phyloP scores from a whole-genome alignment of 352 stramenopile species.

The Globisporangium recalcitrans region DNA sequence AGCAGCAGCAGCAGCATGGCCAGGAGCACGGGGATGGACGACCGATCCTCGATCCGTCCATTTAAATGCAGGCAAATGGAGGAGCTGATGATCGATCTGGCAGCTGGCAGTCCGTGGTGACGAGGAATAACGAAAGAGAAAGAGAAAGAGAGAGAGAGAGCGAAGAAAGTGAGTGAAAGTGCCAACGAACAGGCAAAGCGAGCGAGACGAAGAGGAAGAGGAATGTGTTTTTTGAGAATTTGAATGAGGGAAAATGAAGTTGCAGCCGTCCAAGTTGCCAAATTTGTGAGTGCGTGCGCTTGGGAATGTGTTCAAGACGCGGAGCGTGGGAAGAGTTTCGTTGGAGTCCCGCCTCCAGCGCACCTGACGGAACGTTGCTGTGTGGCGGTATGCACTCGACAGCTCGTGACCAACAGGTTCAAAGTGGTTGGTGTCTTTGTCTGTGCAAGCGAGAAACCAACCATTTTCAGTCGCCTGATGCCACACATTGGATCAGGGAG shows the following conservation, averaged over 20 bases:
- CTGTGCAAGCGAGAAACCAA: too few species aligned
- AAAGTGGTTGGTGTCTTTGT: too few species aligned
- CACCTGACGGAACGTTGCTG: too few species aligned
- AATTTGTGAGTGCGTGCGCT: neutral
- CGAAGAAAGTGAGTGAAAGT: neutral
- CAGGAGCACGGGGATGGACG: conserved; percentile 5
- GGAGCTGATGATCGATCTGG: neutral
- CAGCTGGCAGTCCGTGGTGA: neutral
- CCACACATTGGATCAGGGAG: too few species aligned
- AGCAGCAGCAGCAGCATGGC: conserved; percentile 4
- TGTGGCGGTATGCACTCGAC: too few species aligned
- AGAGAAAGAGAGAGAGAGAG: neutral
- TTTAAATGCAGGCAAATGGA: neutral
- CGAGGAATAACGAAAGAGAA: neutral
- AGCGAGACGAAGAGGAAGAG: neutral
- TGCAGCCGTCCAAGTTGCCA: neutral
- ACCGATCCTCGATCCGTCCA: conserved; percentile 12
- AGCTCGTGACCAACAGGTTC: too few species aligned
- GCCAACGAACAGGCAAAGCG: neutral
- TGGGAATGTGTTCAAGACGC: neutral
- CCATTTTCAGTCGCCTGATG: too few species aligned
- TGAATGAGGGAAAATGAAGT: neutral
- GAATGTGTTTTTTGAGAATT: neutral
- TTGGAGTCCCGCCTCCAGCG: too few species aligned
- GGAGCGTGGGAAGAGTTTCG: neutral